These are phyloP conservation scores for Phytomonas sp. DNA, from an alignment of 208 protist genomes.

Conservation along the genomic window DNA sequence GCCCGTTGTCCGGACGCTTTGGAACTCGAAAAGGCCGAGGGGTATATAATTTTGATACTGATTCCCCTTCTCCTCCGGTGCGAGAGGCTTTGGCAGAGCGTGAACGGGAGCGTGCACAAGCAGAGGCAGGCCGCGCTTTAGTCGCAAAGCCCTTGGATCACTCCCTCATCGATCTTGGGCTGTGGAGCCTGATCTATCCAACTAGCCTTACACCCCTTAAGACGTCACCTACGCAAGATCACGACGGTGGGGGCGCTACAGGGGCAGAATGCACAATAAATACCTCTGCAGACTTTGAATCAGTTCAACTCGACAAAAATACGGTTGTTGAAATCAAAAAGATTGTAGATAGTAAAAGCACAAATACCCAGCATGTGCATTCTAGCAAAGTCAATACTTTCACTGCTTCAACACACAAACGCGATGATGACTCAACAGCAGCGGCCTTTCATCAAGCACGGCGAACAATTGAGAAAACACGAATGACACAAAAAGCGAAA, in stretches of 20 bases:
- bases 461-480: background rate
- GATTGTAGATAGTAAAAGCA: background rate
- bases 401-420: background rate
- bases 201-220: background rate
- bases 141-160: constrained; percentile 45
- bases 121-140: constrained; percentile 22
- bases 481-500: background rate
- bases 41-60: constrained; percentile 14
- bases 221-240: background rate
- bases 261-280: background rate
- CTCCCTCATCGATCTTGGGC: constrained; percentile 37
- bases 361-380: background rate
- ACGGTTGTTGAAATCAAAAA: background rate
- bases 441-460: background rate
- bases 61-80: constrained; percentile 19
- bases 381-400: background rate
- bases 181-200: background rate
- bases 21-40: constrained; percentile 13
- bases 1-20: background rate
- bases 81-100: constrained; percentile 11
- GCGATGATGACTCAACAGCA: background rate
- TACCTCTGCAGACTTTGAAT: background rate
- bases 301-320: background rate
- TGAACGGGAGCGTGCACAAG: constrained; percentile 9
- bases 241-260: background rate